Evolutionary conservation across 208 protist species (phyloP), one percentile per base, ranked within the genome.

Genomic region (Willaertia magna): DNA sequence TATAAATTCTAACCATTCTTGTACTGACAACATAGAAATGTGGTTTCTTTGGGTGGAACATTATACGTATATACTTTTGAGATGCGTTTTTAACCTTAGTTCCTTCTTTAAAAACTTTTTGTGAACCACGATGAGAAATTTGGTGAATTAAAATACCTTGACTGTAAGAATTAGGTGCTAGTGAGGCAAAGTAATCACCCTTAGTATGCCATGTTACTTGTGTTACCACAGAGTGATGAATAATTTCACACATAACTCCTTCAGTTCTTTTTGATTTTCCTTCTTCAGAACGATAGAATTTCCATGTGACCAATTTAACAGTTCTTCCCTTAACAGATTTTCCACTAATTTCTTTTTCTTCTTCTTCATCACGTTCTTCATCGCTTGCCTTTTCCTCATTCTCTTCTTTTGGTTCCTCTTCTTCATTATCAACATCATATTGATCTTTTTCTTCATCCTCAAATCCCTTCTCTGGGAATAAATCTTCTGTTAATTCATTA

Each of bases 21-120:
- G 93, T 94, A 39, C 95, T 97, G 43, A 96, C 93, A 79, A 99
- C 93, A 89, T 99, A 98, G 90, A 99, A 97, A 88, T 97, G 87
- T n/a, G 98, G 98, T 92, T 98, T 96, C 30, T 92, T 95, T 42
- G 98, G 98, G 89, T 99, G 98, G 91, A 99, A 99, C 51, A 89
- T 51, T 2, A 93, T 92, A 51, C 40, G 22, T 76, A 91, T 86
- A 7, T 93, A 87, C 4, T 84, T 85, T 14, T 88, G 86, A 59
- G 91, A 91, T 26, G 40, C 7, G 11, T 55, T 55, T 18, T n/a
- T n/a, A 67, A 67, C 55, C 22, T 67, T 67, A 9, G 43, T 4
- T 43, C 42, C 43, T 61, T 90, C 91, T n/a, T 87, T 87, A 81
- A 95, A 94, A 47, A 92, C 91, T n/a, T 87, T 44, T 83, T 95